A percentile compares a stretch with the other conserved stretches of the same genome.
Evolutionary conservation across 2,329 filamentous ascomycete species (phyloP).

Genomic region (Colletotrichum musae): DNA sequence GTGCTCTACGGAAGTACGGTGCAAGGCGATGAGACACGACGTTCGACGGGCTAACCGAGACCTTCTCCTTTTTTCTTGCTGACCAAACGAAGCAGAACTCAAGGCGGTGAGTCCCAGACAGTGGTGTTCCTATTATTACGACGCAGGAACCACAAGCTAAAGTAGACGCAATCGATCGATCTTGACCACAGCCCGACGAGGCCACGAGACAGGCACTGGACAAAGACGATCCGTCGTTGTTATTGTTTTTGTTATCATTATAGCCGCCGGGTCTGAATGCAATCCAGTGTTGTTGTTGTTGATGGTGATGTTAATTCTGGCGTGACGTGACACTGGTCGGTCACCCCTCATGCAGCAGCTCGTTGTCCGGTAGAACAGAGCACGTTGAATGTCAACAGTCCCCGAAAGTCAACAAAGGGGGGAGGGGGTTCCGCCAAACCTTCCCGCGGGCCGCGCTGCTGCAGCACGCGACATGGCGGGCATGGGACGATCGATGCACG

Average conservation of each 20-base stretch:
- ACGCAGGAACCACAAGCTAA: constrained; percentile 18
- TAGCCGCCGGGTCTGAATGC: no score
- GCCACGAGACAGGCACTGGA: neutral
- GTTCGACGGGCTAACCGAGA: constrained; percentile 28
- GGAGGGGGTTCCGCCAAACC: neutral
- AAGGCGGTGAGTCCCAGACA: neutral
- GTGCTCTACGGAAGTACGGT: neutral
- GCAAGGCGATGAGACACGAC: constrained; percentile 22
- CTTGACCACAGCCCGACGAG: neutral
- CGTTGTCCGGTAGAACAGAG: constrained; percentile 32
- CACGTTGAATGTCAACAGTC: constrained; percentile 30
- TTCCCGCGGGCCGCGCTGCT: neutral
- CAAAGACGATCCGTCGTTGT: constrained; percentile 13
- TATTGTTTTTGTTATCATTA: neutral
- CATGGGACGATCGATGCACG: constrained; percentile 31
- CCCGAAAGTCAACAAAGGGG: constrained; percentile 36
- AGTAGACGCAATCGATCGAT: constrained; percentile 27
- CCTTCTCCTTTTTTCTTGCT: neutral
- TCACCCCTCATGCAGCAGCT: constrained; percentile 19
- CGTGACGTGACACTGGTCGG: constrained; percentile 8
- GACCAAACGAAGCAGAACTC: constrained; percentile 25
- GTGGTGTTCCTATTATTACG: neutral
- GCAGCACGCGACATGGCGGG: constrained; percentile 38
- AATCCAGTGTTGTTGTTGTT: constrained; percentile 15
- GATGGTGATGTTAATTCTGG: constrained; percentile 5